Base-by-base conservation (phyloP, 1,284 basidiomycete species). In the Trichosporon inkin region DNA sequence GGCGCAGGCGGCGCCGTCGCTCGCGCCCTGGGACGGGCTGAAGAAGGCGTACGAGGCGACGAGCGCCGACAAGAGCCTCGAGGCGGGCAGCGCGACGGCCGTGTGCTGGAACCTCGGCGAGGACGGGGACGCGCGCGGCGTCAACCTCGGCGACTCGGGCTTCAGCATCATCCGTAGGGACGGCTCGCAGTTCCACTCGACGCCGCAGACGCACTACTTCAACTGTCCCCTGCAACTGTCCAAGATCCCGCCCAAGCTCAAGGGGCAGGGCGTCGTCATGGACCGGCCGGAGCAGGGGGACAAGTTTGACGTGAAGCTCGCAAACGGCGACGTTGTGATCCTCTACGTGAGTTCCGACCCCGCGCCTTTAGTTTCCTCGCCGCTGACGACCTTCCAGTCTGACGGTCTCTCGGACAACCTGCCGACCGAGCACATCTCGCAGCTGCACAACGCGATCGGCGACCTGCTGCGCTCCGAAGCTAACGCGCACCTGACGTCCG, bases 341-440 rank as follows among this genome's bases (percentile, higher is more conserved):
- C 65, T 78, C 38, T 80, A 74, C 57, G 77, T 78, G 53, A 44
- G 76, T 68, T 3, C 16, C n/a, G n/a, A n/a, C n/a, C n/a, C n/a
- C n/a, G n/a, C n/a, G n/a, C n/a, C n/a, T n/a, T n/a, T n/a, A n/a
- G n/a, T n/a, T n/a, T n/a, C n/a, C n/a, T n/a, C n/a, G n/a, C n/a
- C 13, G 49, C 36, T 56, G 17, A 62, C 28, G 13, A 13, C 36
- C 32, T n/a, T n/a, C n/a, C 64, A 79, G 69, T 83, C 82, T n/a
- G 83, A 84, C 67, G 83, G 83, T 0, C 71, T 83, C 41, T 77
- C 76, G 41, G 83, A 84, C 67, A 84, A 84, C 67, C 77, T 82
- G 44, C 79, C 79, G 39, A 62, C 71, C 6, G 61, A 71, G 32
- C 78, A 81, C 61, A 65, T 79, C n/a, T 67, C 77, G 13, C 64